Evolutionary conservation across 352 stramenopile species (phyloP).

Genomic region (Thraustochytrium sp.): DNA sequence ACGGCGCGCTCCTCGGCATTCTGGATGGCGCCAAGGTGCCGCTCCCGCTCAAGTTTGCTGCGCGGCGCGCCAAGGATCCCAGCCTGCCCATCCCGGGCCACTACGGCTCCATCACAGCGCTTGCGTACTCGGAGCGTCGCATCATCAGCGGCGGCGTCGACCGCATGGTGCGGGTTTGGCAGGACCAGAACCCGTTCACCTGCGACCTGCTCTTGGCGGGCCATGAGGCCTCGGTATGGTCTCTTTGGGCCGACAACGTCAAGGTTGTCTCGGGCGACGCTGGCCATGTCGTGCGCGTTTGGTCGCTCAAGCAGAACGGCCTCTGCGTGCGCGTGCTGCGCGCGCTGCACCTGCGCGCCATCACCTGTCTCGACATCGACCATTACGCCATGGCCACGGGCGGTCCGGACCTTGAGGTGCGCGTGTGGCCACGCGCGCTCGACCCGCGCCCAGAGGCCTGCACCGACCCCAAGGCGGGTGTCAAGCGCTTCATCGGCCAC

Average conservation of each 20-base stretch:
- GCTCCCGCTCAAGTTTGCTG: not conserved
- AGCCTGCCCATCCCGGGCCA: not conserved
- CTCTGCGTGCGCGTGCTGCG: slow-evolving; percentile 3
- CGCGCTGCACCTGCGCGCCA: not conserved
- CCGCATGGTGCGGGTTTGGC: slow-evolving; percentile 1
- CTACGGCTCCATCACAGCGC: not conserved
- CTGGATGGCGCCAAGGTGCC: not conserved
- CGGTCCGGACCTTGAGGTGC: not conserved
- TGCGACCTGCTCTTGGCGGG: not conserved
- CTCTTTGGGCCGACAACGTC: not conserved
- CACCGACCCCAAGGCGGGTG: not conserved
- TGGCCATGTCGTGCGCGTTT: not conserved
- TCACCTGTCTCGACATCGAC: slow-evolving; percentile 20
- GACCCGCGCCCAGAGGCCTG: not conserved
- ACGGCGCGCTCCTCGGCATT: slow-evolving; percentile 14
- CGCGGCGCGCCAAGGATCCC: not conserved
- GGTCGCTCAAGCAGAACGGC: not conserved
- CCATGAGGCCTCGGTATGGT: slow-evolving; percentile 18
- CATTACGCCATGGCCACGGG: slow-evolving; percentile 3
- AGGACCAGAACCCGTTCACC: not conserved
- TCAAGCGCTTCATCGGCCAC: slow-evolving; percentile 10
- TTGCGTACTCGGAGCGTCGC: not conserved
- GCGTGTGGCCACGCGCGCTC: slow-evolving; percentile 7
- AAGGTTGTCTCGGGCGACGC: slow-evolving; percentile 11
- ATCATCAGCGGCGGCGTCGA: slow-evolving; percentile 33